Conservation (phyloP, 768 basidiomycete species). For the Amanita rimosa region DNA sequence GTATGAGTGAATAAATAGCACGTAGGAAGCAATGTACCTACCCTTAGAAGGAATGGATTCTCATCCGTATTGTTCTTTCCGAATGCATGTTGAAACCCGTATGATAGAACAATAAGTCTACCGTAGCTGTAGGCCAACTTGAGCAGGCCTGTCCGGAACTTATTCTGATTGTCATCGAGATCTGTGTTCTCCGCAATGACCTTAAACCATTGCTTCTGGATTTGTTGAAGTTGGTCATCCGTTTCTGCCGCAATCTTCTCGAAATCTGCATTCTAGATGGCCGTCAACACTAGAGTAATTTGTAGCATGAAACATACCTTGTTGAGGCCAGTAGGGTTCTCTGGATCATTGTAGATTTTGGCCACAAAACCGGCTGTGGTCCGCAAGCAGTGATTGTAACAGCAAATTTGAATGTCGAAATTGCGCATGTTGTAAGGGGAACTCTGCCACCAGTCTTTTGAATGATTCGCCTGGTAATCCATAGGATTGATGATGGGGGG, state of each 20-base stretch:
- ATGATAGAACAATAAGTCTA: slow-evolving; percentile 58
- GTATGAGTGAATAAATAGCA: slow-evolving; percentile 2
- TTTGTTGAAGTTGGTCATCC: slow-evolving; percentile 53
- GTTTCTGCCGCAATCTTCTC: slow-evolving; percentile 52
- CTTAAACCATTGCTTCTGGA: slow-evolving; percentile 47
- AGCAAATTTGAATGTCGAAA: slow-evolving; percentile 74
- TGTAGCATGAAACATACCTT: slow-evolving; percentile 31
- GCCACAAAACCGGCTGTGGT: slow-evolving; percentile 48
- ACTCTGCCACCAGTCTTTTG: slow-evolving; percentile 57
- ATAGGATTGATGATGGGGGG: slow-evolving; percentile 65
- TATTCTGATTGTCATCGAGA: slow-evolving; percentile 39
- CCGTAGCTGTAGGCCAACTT: slow-evolving; percentile 57
- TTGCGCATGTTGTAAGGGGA: slow-evolving; percentile 58
- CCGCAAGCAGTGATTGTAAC: slow-evolving; percentile 66
- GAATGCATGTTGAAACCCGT: slow-evolving; percentile 68
- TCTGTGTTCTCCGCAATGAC: slow-evolving; percentile 38
- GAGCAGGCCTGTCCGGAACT: slow-evolving; percentile 51
- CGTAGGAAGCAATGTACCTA: slow-evolving; percentile 21
- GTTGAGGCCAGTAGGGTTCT: slow-evolving; percentile 66
- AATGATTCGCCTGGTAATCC: slow-evolving; percentile 68
- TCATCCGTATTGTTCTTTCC: slow-evolving; percentile 51
- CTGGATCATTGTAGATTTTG: slow-evolving; percentile 63
- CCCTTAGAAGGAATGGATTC: slow-evolving; percentile 54
- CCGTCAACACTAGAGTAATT: not conserved
- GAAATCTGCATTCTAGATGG: slow-evolving; percentile 46